Conservation (phyloP, 1,139 yeast species). For the Sugiyamaella pinicola region DNA sequence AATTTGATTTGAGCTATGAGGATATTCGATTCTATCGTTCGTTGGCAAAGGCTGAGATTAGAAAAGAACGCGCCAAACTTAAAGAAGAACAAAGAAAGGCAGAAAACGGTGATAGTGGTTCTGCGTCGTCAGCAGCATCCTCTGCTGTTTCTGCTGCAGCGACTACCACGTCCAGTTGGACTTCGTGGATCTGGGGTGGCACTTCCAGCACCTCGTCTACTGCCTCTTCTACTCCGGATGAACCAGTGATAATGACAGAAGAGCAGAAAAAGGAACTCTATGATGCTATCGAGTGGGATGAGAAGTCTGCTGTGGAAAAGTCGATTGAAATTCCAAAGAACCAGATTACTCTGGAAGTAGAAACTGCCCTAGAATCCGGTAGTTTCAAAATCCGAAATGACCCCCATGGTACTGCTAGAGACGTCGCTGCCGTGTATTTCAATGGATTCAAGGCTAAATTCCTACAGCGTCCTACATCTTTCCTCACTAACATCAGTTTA, state of each 20-base stretch:
- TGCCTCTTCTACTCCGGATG: constrained; percentile 34
- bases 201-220: constrained; percentile 30
- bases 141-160: constrained; percentile 24
- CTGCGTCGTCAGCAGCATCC: constrained; percentile 12
- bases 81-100: constrained; percentile 20
- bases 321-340: constrained; percentile 73
- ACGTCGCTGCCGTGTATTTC: constrained; percentile 75
- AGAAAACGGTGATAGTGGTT: background rate
- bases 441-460: constrained; percentile 80
- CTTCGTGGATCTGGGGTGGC: constrained; percentile 45
- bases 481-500: constrained; percentile 67
- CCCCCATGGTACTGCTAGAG: constrained; percentile 41
- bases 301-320: constrained; percentile 55
- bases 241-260: constrained; percentile 45
- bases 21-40: constrained; percentile 86
- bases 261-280: constrained; percentile 68
- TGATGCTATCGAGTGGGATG: constrained; percentile 93
- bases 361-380: constrained; percentile 72
- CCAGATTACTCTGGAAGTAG: constrained; percentile 64
- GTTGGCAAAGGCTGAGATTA: constrained; percentile 65
- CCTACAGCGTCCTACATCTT: constrained; percentile 78
- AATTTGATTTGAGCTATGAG: constrained; percentile 64
- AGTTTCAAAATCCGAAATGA: constrained; percentile 62
- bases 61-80: constrained; percentile 52
- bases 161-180: constrained; percentile 34